Percentiles rank a stretch among this genome's conserved stretches.
Conservation (phyloP, 2,329 filamentous ascomycete species). For the Anisogramma anomala region DNA sequence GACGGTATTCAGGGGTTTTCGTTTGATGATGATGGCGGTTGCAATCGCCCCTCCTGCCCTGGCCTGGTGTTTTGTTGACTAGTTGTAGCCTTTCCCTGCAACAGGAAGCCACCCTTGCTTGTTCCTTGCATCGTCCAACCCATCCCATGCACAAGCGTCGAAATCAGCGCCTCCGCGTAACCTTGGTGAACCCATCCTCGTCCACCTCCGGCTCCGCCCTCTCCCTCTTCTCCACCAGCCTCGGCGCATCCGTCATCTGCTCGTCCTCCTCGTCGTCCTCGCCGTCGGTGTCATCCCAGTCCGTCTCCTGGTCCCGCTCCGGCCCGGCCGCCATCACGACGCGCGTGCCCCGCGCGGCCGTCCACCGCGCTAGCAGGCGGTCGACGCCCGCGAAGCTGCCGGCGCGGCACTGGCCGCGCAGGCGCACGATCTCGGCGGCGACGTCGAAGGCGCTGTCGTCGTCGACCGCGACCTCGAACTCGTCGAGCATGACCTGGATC, state of each 20-base stretch:
- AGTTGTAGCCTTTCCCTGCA: not conserved
- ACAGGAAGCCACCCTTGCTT: not conserved
- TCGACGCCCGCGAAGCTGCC: conserved; percentile 57
- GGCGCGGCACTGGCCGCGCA: conserved; percentile 51
- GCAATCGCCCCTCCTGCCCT: not conserved
- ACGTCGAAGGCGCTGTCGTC: conserved; percentile 73
- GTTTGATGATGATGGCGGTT: not conserved
- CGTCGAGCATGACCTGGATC: conserved; percentile 84
- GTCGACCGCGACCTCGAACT: conserved; percentile 87
- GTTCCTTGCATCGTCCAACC: too few species aligned
- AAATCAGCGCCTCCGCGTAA: conserved; percentile 58
- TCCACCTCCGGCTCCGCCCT: conserved; percentile 61
- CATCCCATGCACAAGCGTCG: too few species aligned
- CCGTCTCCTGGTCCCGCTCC: conserved; percentile 45
- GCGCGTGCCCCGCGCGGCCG: conserved; percentile 48
- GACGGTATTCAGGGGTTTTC: not conserved
- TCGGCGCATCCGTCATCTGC: conserved; percentile 57
- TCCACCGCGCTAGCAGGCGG: conserved; percentile 50
- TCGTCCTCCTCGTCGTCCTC: conserved; percentile 42
- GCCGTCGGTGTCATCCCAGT: conserved; percentile 43
- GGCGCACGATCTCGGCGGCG: conserved; percentile 58
- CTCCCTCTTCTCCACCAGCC: conserved; percentile 46
- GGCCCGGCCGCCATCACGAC: conserved; percentile 47
- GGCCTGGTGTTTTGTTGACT: conserved; percentile 1
- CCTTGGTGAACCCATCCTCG: conserved; percentile 71